A percentile compares a stretch with the other conserved stretches of the same genome.
These are phyloP conservation scores for Trypanosomatidae sp. DNA, from an alignment of 208 protist species.

Conservation along the genomic window DNA sequence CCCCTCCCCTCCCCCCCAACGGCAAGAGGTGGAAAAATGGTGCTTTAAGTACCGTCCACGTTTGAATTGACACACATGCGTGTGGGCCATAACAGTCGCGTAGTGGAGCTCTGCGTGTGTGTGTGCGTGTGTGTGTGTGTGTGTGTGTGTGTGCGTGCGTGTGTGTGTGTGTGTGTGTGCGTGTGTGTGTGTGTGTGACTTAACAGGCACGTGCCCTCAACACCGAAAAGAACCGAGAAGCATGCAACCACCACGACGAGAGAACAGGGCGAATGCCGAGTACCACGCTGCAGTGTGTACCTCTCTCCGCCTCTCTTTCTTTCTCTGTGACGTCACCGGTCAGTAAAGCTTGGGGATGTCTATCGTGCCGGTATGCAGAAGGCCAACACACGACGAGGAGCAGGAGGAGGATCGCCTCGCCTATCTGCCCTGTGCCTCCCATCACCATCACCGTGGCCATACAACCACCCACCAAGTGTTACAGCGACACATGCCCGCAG, in stretches of 20 bases:
- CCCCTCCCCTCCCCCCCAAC: too few species aligned
- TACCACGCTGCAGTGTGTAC: not conserved
- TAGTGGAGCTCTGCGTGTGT: not conserved
- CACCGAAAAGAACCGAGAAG: not conserved
- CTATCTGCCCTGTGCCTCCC: not conserved
- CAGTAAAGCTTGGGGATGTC: not conserved
- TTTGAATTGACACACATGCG: not conserved
- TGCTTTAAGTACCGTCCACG: too few species aligned
- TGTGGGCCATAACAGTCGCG: not conserved
- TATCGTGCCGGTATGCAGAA: not conserved
- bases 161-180: not conserved
- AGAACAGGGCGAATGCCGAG: not conserved
- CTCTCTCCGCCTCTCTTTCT: not conserved
- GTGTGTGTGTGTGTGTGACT: not conserved
- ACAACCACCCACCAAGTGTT: not conserved
- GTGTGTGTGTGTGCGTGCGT: slow-evolving; percentile 6
- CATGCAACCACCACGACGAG: not conserved
- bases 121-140: not conserved
- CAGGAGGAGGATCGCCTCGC: not conserved
- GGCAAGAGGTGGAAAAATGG: too few species aligned
- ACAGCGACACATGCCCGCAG: not conserved
- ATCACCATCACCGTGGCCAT: not conserved
- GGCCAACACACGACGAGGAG: not conserved
- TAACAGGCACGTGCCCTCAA: not conserved
- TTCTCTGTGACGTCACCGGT: not conserved